Evolutionary conservation across 2,329 filamentous ascomycete species (phyloP).

Genomic region (Cladosporium sp.): DNA sequence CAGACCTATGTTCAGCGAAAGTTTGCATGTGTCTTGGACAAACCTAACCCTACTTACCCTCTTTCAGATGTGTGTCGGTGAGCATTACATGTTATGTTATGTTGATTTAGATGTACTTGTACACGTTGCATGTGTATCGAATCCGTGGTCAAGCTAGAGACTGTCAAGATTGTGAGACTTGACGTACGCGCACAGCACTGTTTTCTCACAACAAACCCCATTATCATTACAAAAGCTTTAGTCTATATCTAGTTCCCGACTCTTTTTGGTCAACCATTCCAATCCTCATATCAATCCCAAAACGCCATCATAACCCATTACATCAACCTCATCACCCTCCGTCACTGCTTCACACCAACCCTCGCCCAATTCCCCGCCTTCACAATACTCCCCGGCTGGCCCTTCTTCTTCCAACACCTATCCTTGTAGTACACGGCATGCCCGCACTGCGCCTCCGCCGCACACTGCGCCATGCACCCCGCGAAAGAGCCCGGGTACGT

Average conservation of each 20-base stretch:
- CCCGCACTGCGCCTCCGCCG: conserved; percentile 6
- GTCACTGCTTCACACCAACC: conserved; percentile 4
- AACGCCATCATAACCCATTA: conserved; percentile 2
- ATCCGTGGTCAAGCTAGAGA: background rate
- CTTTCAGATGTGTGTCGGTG: background rate
- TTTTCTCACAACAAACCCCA: background rate
- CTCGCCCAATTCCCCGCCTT: conserved; percentile 11
- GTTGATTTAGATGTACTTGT: background rate
- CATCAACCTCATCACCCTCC: background rate
- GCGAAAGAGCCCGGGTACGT: conserved; percentile 3
- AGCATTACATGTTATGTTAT: background rate
- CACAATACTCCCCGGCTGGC: background rate
- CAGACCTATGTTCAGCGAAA: background rate
- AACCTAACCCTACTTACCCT: background rate
- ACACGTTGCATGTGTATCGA: too few species aligned
- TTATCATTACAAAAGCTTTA: background rate
- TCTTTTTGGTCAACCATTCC: background rate
- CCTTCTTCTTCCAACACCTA: conserved; percentile 18
- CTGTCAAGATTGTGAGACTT: fast-evolving
- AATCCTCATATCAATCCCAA: background rate
- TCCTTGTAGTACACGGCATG: conserved; percentile 11
- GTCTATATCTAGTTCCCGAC: background rate
- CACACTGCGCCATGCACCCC: conserved; percentile 8
- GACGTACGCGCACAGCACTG: too few species aligned
- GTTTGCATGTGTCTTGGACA: background rate